Evolutionary conservation across 129 eudicot genomes (phyloP).

Genomic region (Flaveria trinervia): DNA sequence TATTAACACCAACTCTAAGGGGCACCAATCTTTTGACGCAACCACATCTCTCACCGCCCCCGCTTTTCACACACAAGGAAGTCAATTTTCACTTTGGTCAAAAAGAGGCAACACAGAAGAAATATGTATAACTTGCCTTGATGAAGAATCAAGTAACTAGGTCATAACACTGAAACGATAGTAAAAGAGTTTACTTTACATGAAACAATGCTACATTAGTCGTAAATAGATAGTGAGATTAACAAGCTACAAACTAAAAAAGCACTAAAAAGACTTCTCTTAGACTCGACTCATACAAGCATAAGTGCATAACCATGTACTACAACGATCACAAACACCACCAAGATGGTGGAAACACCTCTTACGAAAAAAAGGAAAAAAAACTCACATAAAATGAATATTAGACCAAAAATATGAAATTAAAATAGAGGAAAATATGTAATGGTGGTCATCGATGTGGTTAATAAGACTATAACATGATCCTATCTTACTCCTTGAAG

Average conservation of each 20-base stretch:
- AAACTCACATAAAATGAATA: constrained; percentile 31
- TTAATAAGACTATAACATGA: constrained; percentile 31
- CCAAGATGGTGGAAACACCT: constrained; percentile 35
- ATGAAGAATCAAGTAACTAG: no score
- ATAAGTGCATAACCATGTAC: constrained; percentile 21
- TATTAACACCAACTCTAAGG: no score
- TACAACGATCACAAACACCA: constrained; percentile 22
- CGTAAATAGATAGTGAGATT: neutral
- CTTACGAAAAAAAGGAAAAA: neutral
- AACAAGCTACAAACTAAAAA: constrained; percentile 26
- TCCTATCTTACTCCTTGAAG: constrained; percentile 30
- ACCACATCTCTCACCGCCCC: no score
- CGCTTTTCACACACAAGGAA: no score
- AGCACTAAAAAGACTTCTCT: constrained; percentile 7
- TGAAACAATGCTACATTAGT: neutral
- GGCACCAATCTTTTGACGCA: no score
- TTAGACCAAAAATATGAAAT: constrained; percentile 33
- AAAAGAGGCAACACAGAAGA: no score
- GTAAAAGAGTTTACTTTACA: constrained; percentile 7
- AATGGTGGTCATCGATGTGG: constrained; percentile 33
- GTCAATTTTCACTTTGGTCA: no score
- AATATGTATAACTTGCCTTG: no score
- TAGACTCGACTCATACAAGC: constrained; percentile 30
- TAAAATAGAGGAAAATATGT: constrained; percentile 22
- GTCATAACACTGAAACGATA: neutral